These are phyloP conservation scores for Pelargonium citronellum DNA, from an alignment of 441 rosid species.

Conservation along the genomic window DNA sequence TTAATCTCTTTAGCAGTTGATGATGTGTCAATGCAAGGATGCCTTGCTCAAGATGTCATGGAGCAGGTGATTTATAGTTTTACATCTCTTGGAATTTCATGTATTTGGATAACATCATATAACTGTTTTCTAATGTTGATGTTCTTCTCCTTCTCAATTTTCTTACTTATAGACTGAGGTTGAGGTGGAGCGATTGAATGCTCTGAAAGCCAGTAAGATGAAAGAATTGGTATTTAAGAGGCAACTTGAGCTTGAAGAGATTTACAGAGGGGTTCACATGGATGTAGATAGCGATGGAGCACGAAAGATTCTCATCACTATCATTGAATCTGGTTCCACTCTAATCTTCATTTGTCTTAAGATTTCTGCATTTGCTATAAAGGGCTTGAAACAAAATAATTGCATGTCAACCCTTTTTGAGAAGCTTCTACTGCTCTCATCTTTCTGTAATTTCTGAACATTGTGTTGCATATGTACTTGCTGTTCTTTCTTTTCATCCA, in stretches of 20 bases:
- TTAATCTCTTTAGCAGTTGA: constrained; percentile 43
- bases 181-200: constrained; percentile 62
- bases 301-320: constrained; percentile 44
- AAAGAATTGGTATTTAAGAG: constrained; percentile 75
- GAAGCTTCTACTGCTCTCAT: neutral
- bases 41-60: constrained; percentile 54
- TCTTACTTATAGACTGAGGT: constrained; percentile 43
- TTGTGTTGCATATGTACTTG: neutral
- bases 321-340: constrained; percentile 56
- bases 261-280: constrained; percentile 64
- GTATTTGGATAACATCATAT: neutral
- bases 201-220: constrained; percentile 68
- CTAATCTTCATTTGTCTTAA: constrained; percentile 7
- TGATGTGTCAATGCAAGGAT: constrained; percentile 45
- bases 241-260: constrained; percentile 72
- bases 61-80: constrained; percentile 44
- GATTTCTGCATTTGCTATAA: neutral
- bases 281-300: constrained; percentile 55
- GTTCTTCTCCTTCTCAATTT: neutral
- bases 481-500: neutral
- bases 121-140: neutral
- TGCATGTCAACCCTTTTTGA: neutral
- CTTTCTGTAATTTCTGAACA: neutral
- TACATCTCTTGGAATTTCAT: constrained; percentile 4
- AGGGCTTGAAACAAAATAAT: constrained; percentile 3